phyloP scores from a whole-genome alignment of 1,284 basidiomycete species.

The Chondrostereum purpureum region DNA sequence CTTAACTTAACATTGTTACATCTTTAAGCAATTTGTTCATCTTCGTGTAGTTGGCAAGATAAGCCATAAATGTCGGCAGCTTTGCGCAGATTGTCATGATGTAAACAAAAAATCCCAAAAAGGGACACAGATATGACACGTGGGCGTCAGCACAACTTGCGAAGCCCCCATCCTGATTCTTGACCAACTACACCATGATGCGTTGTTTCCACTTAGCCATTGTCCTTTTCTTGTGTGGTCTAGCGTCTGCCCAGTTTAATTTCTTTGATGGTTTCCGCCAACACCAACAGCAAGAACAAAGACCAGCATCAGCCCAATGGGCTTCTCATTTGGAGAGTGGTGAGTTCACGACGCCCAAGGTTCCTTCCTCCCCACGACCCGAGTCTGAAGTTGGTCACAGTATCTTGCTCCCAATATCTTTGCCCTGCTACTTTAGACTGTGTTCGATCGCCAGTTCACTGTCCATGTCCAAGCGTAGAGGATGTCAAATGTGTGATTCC shows the following conservation, averaged over 20 bases:
- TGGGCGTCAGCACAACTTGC: no score
- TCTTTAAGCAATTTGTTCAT: no score
- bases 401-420: constrained; percentile 52
- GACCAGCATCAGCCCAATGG: constrained; percentile 50
- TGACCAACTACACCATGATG: no score
- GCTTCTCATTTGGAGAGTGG: constrained; percentile 46
- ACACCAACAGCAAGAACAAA: constrained; percentile 44
- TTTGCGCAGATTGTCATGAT: no score
- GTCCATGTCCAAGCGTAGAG: constrained; percentile 54
- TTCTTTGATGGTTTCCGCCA: constrained; percentile 59
- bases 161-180: no score
- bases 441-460: constrained; percentile 44
- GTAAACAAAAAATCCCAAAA: no score
- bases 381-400: constrained; percentile 24
- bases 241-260: constrained; percentile 46
- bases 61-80: no score
- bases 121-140: no score
- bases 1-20: no score
- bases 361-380: no score
- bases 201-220: constrained; percentile 16
- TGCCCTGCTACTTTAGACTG: constrained; percentile 58
- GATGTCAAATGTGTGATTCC: constrained; percentile 56
- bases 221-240: constrained; percentile 19
- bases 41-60: no score
- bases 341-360: no score